Base-by-base conservation (phyloP, 78 protist species). In the Salpingoeca rosetta region DNA sequence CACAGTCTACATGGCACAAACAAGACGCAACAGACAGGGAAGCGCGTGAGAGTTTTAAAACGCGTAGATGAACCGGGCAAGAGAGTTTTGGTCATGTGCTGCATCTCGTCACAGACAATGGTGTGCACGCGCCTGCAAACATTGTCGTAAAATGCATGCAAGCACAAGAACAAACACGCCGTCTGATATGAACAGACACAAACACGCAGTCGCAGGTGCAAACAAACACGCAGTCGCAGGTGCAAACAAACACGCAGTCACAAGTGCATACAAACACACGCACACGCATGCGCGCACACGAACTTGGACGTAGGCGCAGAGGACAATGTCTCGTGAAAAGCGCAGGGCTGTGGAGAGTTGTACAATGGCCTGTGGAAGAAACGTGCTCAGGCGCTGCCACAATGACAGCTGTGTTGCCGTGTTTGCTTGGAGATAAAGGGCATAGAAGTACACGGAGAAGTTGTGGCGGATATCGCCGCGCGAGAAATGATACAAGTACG, bases 381-480 rank as follows among this genome's bases (percentile, higher is more conserved):
- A 41, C 31, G 36, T 45, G 2, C 38, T 35, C 38, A 77, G 81
- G 42, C 80, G n/a, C n/a, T n/a, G n/a, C n/a, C n/a, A n/a, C 80
- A 80, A 2, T 2, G 41, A 80, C 36, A 12, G 40, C 7, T 11
- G 56, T 2, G 82, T 2, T 44, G 56, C 39, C 82, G 35, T 2
- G 10, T 26, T 80, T 35, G 82, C 31, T 25, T 2, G 17, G 84
- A 86, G 86, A 77, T 94, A 94, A 40, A 93, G 83, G 56, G 56
- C 88, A 85, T 92, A 90, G 75, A 88, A 97, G 88, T 94, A 96
- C 36, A 93, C 89, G 77, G 96, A 93, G 72, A 97, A 93, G 85
- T 95, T 97, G 87, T 97, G 99, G 44, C 97, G 85, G 42, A 40
- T 85, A 86, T 95, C 97, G 26, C 56, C 40, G 36, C 97, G 82